phyloP scores from a whole-genome alignment of 768 basidiomycete genomes.

The Mrakia blollopis region DNA sequence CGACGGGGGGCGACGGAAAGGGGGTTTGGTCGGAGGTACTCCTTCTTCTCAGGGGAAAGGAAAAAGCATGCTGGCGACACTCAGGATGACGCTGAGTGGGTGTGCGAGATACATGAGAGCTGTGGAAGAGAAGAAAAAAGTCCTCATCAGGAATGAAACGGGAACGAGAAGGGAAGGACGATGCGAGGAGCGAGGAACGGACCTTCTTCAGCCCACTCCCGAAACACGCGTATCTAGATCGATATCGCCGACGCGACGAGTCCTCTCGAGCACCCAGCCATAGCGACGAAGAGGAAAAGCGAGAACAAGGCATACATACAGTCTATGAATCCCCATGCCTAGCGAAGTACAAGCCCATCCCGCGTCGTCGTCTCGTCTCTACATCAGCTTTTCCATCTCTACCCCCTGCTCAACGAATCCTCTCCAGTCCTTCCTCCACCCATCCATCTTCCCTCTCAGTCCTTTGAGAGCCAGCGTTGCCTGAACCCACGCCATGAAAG shows the following conservation, averaged over 20 bases:
- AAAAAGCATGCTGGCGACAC: neutral
- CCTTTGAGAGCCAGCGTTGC: slow-evolving; percentile 59
- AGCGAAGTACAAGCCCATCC: no score
- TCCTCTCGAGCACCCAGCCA: no score
- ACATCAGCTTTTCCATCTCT: slow-evolving; percentile 33
- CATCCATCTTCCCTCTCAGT: slow-evolving; percentile 61
- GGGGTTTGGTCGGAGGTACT: neutral
- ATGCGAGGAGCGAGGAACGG: no score
- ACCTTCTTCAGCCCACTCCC: no score
- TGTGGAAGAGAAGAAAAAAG: no score
- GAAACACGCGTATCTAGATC: no score
- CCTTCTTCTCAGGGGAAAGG: neutral
- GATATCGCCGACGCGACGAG: no score
- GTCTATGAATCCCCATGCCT: no score
- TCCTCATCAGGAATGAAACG: no score
- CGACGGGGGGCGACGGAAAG: neutral
- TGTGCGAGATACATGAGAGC: neutral
- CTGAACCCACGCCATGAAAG: slow-evolving; percentile 73
- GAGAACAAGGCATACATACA: no score
- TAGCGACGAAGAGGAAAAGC: no score
- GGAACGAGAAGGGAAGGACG: no score
- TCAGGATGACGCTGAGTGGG: neutral
- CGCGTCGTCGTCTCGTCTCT: neutral
- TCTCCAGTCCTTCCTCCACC: slow-evolving; percentile 79
- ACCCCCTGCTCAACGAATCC: slow-evolving; percentile 46